These are phyloP conservation scores for Pseudomassariella vexata DNA, from an alignment of 2,329 filamentous ascomycete genomes.

Conservation along the genomic window DNA sequence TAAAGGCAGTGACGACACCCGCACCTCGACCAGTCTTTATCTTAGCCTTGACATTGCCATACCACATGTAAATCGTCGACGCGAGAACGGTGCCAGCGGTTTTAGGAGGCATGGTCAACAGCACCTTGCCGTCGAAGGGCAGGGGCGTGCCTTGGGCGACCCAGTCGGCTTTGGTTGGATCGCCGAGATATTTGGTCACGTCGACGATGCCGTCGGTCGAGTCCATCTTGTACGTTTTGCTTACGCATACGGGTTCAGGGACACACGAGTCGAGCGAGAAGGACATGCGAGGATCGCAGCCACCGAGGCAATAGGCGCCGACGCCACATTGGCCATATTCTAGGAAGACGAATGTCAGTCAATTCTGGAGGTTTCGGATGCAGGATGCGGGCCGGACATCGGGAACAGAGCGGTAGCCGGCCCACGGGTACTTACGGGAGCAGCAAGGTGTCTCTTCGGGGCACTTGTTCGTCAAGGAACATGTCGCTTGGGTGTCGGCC, in stretches of 20 bases:
- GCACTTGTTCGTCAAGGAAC: constrained; percentile 54
- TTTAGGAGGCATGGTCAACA: constrained; percentile 84
- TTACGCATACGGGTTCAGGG: constrained; percentile 76
- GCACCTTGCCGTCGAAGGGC: constrained; percentile 59
- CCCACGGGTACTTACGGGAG: constrained; percentile 56
- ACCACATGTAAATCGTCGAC: constrained; percentile 87
- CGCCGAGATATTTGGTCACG: constrained; percentile 81
- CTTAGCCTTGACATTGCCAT: constrained; percentile 82
- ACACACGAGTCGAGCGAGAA: constrained; percentile 79
- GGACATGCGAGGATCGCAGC: constrained; percentile 85
- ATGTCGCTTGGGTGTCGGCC: constrained; percentile 29
- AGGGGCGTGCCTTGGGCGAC: constrained; percentile 76
- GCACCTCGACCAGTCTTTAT: constrained; percentile 78
- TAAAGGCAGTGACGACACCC: constrained; percentile 96
- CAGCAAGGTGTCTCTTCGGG: constrained; percentile 71
- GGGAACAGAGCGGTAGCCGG: background rate
- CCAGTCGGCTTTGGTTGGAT: constrained; percentile 77
- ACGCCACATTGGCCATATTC: constrained; percentile 91
- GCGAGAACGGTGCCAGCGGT: constrained; percentile 85
- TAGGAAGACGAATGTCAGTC: constrained; percentile 28
- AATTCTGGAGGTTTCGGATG: constrained; percentile 1
- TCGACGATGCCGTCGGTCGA: constrained; percentile 63
- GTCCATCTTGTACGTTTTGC: constrained; percentile 67
- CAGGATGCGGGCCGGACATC: constrained; percentile 8
- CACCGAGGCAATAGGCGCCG: constrained; percentile 91